Percentiles rank a stretch among this genome's conserved stretches.
Evolutionary conservation across 768 basidiomycete species (phyloP).

Genomic region (Obba rivulosa): DNA sequence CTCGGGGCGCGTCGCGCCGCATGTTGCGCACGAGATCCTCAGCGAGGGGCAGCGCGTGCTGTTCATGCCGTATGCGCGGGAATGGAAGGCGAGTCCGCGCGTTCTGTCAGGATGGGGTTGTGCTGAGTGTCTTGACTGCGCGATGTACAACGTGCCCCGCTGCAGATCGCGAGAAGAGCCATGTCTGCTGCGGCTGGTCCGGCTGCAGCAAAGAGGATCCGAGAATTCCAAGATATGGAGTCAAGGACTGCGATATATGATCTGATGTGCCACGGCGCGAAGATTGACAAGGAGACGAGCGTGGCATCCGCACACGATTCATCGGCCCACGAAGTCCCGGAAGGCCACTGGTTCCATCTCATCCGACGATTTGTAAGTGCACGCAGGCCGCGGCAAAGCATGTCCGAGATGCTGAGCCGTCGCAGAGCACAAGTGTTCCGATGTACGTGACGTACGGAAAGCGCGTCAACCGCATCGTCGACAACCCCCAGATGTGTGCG

Average conservation of each 20-base stretch:
- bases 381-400: background rate
- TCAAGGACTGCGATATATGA: slow-evolving; percentile 22
- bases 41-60: slow-evolving; percentile 24
- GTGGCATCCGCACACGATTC: background rate
- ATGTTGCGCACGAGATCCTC: slow-evolving; percentile 28
- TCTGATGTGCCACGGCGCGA: slow-evolving; percentile 15
- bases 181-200: slow-evolving; percentile 22
- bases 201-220: slow-evolving; percentile 20
- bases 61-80: slow-evolving; percentile 24
- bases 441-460: slow-evolving; percentile 2
- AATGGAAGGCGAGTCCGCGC: slow-evolving; percentile 22
- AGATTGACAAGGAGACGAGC: too few species aligned
- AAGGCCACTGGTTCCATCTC: slow-evolving; percentile 25
- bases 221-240: slow-evolving; percentile 22
- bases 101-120: too few species aligned
- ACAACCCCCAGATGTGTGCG: slow-evolving; percentile 1
- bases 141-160: too few species aligned
- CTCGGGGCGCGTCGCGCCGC: slow-evolving; percentile 24
- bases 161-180: slow-evolving; percentile 18
- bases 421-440: slow-evolving; percentile 1
- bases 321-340: slow-evolving; percentile 1
- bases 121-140: too few species aligned
- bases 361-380: slow-evolving; percentile 23
- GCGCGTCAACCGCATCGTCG: background rate
- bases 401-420: background rate